Evolutionary conservation across 768 basidiomycete species (phyloP).

Genomic region (Thelephora ganbajun): DNA sequence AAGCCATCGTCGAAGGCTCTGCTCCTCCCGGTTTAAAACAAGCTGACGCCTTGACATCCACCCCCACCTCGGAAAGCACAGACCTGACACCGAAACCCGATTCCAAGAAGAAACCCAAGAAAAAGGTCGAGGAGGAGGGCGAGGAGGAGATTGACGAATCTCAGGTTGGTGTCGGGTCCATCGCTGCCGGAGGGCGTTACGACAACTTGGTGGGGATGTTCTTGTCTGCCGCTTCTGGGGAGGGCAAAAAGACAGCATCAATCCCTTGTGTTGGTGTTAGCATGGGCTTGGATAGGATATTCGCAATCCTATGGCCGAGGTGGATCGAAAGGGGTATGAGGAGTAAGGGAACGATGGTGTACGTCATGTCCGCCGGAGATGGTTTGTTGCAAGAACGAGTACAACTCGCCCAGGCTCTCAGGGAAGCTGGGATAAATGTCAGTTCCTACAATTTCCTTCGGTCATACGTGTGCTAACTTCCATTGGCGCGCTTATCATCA

Average conservation of each 20-base stretch:
- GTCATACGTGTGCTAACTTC: conserved; percentile 3
- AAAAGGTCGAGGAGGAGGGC: conserved; percentile 36
- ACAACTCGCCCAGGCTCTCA: conserved; percentile 59
- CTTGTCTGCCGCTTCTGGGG: conserved; percentile 63
- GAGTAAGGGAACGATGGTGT: conserved; percentile 88
- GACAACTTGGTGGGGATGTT: conserved; percentile 93
- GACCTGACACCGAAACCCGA: conserved; percentile 13
- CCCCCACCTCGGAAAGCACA: conserved; percentile 13
- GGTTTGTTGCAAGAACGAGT: conserved; percentile 81
- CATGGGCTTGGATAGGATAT: conserved; percentile 88
- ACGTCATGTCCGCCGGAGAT: conserved; percentile 84
- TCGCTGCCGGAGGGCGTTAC: conserved; percentile 96
- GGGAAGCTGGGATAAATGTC: conserved; percentile 83
- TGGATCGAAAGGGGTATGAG: conserved; percentile 70
- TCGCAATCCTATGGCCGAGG: conserved; percentile 80
- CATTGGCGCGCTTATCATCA: conserved; percentile 18
- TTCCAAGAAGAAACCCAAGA: conserved; percentile 18
- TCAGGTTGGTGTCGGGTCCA: conserved; percentile 91
- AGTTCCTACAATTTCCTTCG: conserved; percentile 7
- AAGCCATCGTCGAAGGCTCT: conserved; percentile 86
- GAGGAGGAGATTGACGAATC: conserved; percentile 89
- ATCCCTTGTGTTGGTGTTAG: conserved; percentile 89
- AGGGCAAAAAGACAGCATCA: conserved; percentile 47
- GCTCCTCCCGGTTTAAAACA: conserved; percentile 74
- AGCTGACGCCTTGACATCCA: conserved; percentile 33